Percentiles rank a stretch among this genome's conserved stretches.
Evolutionary conservation across 345 rosid genomes (phyloP).

Genomic region (Lagerstroemia speciosa): DNA sequence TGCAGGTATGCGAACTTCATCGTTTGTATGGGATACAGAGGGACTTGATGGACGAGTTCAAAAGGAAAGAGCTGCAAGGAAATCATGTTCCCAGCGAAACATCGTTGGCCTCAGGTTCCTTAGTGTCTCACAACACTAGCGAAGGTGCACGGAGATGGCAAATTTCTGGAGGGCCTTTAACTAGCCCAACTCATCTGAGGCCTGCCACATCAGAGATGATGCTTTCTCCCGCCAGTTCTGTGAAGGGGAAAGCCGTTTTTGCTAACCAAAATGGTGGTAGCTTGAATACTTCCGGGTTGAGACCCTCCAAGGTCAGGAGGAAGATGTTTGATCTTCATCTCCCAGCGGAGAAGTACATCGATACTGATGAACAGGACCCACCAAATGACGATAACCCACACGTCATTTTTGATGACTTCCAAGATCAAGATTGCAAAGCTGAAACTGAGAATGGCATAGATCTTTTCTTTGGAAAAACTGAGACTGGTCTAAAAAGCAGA

Average conservation of each 20-base stretch:
- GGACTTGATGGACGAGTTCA: constrained; percentile 60
- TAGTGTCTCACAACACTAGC: constrained; percentile 43
- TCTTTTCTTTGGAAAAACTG: constrained; percentile 13
- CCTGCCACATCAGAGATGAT: constrained; percentile 34
- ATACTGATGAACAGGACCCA: constrained; percentile 41
- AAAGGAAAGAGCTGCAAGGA: constrained; percentile 41
- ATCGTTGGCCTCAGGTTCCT: constrained; percentile 50
- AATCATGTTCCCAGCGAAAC: constrained; percentile 30
- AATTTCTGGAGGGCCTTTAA: constrained; percentile 39
- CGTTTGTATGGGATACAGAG: constrained; percentile 60
- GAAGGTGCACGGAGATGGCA: constrained; percentile 67
- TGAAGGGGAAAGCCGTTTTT: constrained; percentile 44
- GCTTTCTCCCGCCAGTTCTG: constrained; percentile 50
- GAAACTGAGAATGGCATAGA: constrained; percentile 27
- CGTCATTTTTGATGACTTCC: constrained; percentile 28
- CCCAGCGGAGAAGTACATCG: constrained; percentile 72
- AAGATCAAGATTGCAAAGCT: constrained; percentile 33
- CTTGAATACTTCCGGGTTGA: constrained; percentile 50
- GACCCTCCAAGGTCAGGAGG: constrained; percentile 70
- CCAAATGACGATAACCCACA: constrained; percentile 22
- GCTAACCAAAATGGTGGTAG: constrained; percentile 42
- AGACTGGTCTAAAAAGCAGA: constrained; percentile 27
- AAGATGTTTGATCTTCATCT: constrained; percentile 87
- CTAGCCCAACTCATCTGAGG: constrained; percentile 36
- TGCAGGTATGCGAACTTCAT: constrained; percentile 59